Base-by-base conservation (phyloP, 441 rosid genomes). In the Adansonia rubrostipa region DNA sequence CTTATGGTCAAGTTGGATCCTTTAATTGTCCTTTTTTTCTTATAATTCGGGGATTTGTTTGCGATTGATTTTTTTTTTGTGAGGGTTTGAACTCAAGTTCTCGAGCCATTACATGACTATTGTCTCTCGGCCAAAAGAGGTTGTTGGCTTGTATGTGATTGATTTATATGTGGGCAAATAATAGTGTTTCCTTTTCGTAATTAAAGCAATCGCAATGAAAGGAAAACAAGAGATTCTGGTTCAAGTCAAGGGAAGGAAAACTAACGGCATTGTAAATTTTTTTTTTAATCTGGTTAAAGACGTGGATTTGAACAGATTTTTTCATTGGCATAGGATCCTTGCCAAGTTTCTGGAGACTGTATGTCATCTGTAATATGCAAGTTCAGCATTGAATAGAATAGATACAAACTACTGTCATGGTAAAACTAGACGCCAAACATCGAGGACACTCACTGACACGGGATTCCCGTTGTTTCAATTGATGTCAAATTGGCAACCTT, bases 241-340 rank as follows among this genome's bases (percentile, higher is more conserved):
- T 19, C 13, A 51, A 51, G 33, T 24, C 15, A 58, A 20, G 33
- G 22, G 63, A 58, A 13, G 5, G 3, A 62, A 36, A 64, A 24
- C 28, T 24, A 15, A 40, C 60, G n/a, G 11, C 69, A 7, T 64
- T 11, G 44, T 24, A 64, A 64, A 3, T 50, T 54, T 56, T n/a
- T 40, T 40, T 0, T 4, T 66, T 42, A 4, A 66, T 66, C 3
- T 7, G 53, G 53, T 17, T 28, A 28, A 28, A n/a, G 14, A n/a
- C 51, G 11, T 64, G 47, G 40, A 17, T 28, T 17, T 17, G 14
- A 44, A 9, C 53, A 44, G 14, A 22, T 10, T 10, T 6, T 19
- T 9, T 44, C 7, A 40, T 5, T 44, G 71, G 53, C 71, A 67
- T 17, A 44, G 71, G 71, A 67, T 67, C 53, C 71, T 17, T 9